A percentile compares a stretch with the other conserved stretches of the same genome.
phyloP scores from a whole-genome alignment of 768 basidiomycete genomes.

The Ephemerocybe angulata region DNA sequence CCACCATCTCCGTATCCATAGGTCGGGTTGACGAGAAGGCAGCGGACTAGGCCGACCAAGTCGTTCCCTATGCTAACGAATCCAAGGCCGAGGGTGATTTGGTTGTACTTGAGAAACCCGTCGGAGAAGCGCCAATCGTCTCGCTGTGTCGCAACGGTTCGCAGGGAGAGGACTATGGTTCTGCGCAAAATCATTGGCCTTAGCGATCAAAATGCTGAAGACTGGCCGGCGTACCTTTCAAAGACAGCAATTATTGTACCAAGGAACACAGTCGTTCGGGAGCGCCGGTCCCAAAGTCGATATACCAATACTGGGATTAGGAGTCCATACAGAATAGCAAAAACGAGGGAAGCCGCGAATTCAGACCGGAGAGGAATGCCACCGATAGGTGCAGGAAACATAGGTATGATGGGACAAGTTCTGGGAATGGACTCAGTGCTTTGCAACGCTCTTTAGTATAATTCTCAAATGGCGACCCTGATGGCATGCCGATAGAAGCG shows the following conservation, averaged over 20 bases:
- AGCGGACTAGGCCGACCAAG: slow-evolving; percentile 32
- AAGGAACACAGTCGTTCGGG: slow-evolving; percentile 32
- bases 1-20: slow-evolving; percentile 24
- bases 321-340: slow-evolving; percentile 35
- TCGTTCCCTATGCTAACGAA: slow-evolving; percentile 34
- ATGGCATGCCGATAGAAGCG: too few relatives aligned
- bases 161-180: slow-evolving; percentile 30
- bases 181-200: slow-evolving; percentile 17
- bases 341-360: slow-evolving; percentile 41
- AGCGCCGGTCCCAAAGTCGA: slow-evolving; percentile 30
- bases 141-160: slow-evolving; percentile 24
- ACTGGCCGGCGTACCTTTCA: slow-evolving; percentile 31
- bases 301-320: slow-evolving; percentile 34
- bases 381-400: slow-evolving; percentile 42
- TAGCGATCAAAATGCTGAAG: too few relatives aligned
- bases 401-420: too few relatives aligned
- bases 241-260: slow-evolving; percentile 26
- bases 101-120: slow-evolving; percentile 25
- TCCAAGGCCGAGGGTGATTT: slow-evolving; percentile 30
- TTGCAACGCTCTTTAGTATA: too few relatives aligned
- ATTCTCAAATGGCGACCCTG: too few relatives aligned
- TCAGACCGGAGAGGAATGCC: slow-evolving; percentile 36
- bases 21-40: slow-evolving; percentile 38
- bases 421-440: too few relatives aligned
- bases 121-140: slow-evolving; percentile 16